Base-by-base conservation (phyloP, 768 basidiomycete species). In the Mycena filopes region DNA sequence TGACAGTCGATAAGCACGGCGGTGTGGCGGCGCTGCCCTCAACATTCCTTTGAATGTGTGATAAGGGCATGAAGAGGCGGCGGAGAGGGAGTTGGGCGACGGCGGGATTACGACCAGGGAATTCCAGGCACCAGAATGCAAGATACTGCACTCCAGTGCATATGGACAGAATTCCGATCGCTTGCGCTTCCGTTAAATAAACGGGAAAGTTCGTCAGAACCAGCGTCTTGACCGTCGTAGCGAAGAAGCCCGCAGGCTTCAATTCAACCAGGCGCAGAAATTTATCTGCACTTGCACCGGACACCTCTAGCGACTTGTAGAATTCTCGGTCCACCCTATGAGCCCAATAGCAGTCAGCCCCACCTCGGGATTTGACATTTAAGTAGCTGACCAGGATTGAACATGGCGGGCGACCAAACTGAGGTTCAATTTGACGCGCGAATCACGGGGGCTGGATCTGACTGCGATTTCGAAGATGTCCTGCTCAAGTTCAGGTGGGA, bases 321-420 rank as follows among this genome's bases (percentile, higher is more conserved):
- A 40, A 54, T 0, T 38, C 28, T n/a, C 15, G 31, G 31, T 65
- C 63, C 6, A 65, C 43, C 63, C 56, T 43, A 23, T 26, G 10
- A 36, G 36, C 36, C 36, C 18, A 18, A 61, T 29, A 28, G 2
- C 3, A 31, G 15, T 28, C 15, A 9, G 10, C 9, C 25, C 6
- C 8, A 5, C 13, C 3, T 25, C 7, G 10, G 20, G 21, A 11
- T 38, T 46, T 21, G 26, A 2, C 23, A 3, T 45, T 29, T 11
- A 26, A 55, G 47, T n/a, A 26, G 4, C 55, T 21, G 36, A 53
- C 63, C 63, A 64, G 49, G 23, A 21, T n/a, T 48, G 48, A 40
- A 64, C 56, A n/a, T 43, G 63, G n/a, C 38, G 55, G 15, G 63
- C 63, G 13, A 58, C 28, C 2, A 58, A 21, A 23, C 55, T 46